Percentiles rank a stretch among this genome's conserved stretches.
These are phyloP conservation scores for Solanum bukasovii DNA, from an alignment of 257 asterid species.

Conservation along the genomic window DNA sequence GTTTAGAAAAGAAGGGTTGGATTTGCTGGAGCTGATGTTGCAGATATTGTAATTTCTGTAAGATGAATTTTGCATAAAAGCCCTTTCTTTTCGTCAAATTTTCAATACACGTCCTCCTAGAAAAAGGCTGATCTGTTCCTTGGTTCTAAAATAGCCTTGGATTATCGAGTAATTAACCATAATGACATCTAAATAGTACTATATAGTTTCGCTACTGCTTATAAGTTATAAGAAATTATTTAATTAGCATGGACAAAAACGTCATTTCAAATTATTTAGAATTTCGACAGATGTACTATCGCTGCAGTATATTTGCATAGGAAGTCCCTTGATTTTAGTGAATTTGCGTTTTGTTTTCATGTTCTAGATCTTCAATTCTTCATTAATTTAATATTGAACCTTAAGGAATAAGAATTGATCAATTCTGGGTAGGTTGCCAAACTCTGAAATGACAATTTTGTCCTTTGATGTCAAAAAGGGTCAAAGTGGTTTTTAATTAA, in stretches of 20 bases:
- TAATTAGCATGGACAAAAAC: background rate
- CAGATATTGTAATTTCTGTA: constrained; percentile 24
- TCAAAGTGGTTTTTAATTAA: background rate
- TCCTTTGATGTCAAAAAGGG: constrained; percentile 4
- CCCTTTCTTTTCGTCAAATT: background rate
- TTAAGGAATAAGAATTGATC: background rate
- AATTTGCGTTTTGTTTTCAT: background rate
- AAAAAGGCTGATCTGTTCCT: background rate
- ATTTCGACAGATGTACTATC: background rate
- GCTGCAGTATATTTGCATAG: background rate
- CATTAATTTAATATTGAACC: background rate
- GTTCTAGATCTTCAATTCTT: constrained; percentile 5
- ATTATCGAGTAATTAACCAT: background rate
- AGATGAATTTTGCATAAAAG: background rate
- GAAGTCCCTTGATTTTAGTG: background rate
- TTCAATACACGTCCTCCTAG: background rate
- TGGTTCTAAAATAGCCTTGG: background rate
- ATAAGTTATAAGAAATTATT: background rate
- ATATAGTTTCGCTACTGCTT: background rate
- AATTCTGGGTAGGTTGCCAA: background rate
- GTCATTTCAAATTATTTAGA: background rate
- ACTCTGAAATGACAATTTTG: constrained; percentile 10
- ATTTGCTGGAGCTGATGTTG: constrained; percentile 26
- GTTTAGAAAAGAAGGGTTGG: constrained; percentile 3
- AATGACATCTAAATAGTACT: background rate